Conservation (phyloP, 441 rosid genomes). For the Gossypium schwendimanii region DNA sequence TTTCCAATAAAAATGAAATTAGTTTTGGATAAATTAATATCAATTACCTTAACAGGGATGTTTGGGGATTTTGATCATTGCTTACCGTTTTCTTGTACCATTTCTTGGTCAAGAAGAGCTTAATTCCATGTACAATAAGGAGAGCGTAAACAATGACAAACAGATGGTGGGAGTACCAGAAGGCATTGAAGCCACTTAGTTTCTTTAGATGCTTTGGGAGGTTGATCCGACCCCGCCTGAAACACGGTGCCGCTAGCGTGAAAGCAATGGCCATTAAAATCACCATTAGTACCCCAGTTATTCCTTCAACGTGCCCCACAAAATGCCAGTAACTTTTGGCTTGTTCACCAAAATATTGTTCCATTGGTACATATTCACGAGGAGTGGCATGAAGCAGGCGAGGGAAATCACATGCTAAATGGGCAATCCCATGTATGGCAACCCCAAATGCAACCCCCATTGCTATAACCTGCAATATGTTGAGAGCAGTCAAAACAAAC, state of each 20-base stretch:
- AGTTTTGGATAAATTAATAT: background rate
- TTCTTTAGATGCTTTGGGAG: conserved; percentile 45
- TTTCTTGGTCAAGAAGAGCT: conserved; percentile 37
- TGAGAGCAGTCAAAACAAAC: background rate
- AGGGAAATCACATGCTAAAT: conserved; percentile 57
- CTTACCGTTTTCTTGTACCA: conserved; percentile 61
- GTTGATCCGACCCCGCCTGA: conserved; percentile 41
- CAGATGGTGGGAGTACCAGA: conserved; percentile 68
- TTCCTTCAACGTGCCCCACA: conserved; percentile 42
- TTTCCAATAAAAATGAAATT: background rate
- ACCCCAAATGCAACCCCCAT: conserved; percentile 41
- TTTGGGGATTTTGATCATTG: background rate
- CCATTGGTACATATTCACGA: conserved; percentile 37
- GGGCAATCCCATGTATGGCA: conserved; percentile 37
- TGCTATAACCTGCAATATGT: conserved; percentile 41
- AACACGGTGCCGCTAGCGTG: conserved; percentile 53
- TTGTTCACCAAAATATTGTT: conserved; percentile 40
- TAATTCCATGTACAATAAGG: conserved; percentile 44
- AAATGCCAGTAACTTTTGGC: conserved; percentile 37
- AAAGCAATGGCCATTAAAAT: conserved; percentile 53
- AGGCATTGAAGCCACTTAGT: conserved; percentile 61
- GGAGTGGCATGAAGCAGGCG: conserved; percentile 36
- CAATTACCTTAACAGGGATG: background rate
- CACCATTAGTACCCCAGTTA: conserved; percentile 48
- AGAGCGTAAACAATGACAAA: conserved; percentile 51